Conservation (phyloP, 306 rosid genomes). For the Cicer bijugum region DNA sequence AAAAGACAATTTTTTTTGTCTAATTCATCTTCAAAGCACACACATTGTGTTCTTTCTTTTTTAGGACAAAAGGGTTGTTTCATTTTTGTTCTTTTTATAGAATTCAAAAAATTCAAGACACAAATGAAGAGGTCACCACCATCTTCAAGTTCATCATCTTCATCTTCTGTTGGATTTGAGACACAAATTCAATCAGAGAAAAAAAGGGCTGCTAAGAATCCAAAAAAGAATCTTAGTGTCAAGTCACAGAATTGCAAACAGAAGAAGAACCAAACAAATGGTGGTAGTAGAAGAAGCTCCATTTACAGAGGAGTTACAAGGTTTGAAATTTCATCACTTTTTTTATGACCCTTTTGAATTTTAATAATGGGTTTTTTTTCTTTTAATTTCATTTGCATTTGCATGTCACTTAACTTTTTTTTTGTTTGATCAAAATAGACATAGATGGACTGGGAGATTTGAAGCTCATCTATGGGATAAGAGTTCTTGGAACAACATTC, state of each 20-base stretch:
- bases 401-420: slow-evolving; percentile 51
- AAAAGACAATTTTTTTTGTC: slow-evolving; percentile 25
- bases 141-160: slow-evolving; percentile 51
- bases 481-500: slow-evolving; percentile 80
- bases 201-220: slow-evolving; percentile 44
- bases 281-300: slow-evolving; percentile 66
- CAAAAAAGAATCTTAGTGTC: slow-evolving; percentile 38
- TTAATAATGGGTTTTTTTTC: slow-evolving; percentile 11
- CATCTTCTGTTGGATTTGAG: slow-evolving; percentile 50
- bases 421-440: slow-evolving; percentile 55
- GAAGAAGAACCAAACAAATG: slow-evolving; percentile 27
- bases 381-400: slow-evolving; percentile 30
- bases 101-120: not conserved
- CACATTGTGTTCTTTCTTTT: slow-evolving; percentile 13
- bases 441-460: slow-evolving; percentile 96
- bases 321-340: slow-evolving; percentile 42
- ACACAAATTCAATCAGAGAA: slow-evolving; percentile 37
- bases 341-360: not conserved
- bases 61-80: not conserved
- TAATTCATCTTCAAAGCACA: slow-evolving; percentile 3
- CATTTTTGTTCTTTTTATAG: not conserved
- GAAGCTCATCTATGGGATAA: slow-evolving; percentile 99
- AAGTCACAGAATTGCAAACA: slow-evolving; percentile 48
- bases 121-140: slow-evolving; percentile 77
- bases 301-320: slow-evolving; percentile 95